A percentile compares a stretch with the other conserved stretches of the same genome.
phyloP scores from a whole-genome alignment of 2,329 filamentous ascomycete genomes.

The Calcarisporium arbuscula region DNA sequence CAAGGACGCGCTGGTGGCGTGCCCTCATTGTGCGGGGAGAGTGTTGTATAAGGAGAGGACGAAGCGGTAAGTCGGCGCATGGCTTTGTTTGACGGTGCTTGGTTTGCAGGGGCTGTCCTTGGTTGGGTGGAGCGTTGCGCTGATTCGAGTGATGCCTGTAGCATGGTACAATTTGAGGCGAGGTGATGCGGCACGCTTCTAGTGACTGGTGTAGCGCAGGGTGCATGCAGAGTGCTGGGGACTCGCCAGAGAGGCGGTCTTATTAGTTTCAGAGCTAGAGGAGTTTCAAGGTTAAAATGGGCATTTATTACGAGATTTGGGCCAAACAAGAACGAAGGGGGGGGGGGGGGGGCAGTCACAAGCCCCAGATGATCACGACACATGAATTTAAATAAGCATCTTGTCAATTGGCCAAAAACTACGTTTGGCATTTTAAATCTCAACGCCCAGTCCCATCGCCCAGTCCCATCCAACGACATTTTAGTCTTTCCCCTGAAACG shows the following conservation, averaged over 20 bases:
- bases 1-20: slow-evolving; percentile 44
- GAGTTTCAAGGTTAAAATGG: no score
- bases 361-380: no score
- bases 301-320: no score
- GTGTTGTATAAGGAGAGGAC: slow-evolving; percentile 97
- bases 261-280: no score
- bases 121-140: not conserved
- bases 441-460: slow-evolving; percentile 4
- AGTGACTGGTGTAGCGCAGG: no score
- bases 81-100: not conserved
- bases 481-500: no score
- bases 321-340: no score
- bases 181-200: slow-evolving; percentile 49
- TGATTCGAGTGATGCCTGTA: slow-evolving; percentile 25
- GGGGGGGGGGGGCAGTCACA: no score
- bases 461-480: no score
- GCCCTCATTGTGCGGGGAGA: slow-evolving; percentile 71
- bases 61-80: slow-evolving; percentile 64
- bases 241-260: no score
- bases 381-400: no score
- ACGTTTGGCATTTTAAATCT: slow-evolving; percentile 3
- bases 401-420: no score
- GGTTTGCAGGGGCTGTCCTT: not conserved
- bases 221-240: slow-evolving; percentile 9
- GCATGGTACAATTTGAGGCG: slow-evolving; percentile 98